A percentile compares a stretch with the other conserved stretches of the same genome.
phyloP scores from a whole-genome alignment of 2,329 filamentous ascomycete genomes.

The Microdochium trichocladiopsis region DNA sequence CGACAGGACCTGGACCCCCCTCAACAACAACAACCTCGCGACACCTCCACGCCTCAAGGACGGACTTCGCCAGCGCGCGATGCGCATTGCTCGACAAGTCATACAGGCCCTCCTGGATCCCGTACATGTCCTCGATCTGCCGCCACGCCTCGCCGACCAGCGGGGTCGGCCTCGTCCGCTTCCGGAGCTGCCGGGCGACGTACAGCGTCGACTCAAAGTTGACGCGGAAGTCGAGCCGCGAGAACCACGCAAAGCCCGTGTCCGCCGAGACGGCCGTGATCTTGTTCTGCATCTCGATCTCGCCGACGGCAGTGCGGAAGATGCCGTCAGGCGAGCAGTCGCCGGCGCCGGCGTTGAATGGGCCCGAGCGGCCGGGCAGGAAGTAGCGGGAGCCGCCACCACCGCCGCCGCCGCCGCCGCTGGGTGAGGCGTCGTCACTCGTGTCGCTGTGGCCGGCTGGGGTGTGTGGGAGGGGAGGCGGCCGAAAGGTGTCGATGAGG shows the following conservation, averaged over 20 bases:
- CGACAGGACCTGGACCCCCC: background rate
- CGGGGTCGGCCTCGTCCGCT: constrained; percentile 33
- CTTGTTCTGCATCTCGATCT: background rate
- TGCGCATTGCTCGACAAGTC: constrained; percentile 15
- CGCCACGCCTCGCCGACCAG: constrained; percentile 48
- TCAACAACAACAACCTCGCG: background rate
- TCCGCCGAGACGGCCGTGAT: background rate
- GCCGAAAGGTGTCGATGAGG: background rate
- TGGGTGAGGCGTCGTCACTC: constrained; percentile 12
- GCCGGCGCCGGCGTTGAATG: constrained; percentile 13
- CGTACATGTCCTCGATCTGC: constrained; percentile 12
- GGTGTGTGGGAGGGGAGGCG: too few species aligned
- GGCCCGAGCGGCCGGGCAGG: background rate
- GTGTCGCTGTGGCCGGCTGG: constrained; percentile 30
- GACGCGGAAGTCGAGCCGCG: constrained; percentile 33
- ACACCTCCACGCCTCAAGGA: background rate
- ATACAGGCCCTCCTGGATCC: background rate
- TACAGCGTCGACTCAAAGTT: constrained; percentile 49
- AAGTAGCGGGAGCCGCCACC: background rate
- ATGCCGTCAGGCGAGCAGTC: constrained; percentile 31
- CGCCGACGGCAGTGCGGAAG: constrained; percentile 5
- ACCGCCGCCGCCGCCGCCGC: too few species aligned
- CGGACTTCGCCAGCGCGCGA: constrained; percentile 3
- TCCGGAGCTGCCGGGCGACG: constrained; percentile 45
- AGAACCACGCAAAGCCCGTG: background rate